Base-by-base conservation (phyloP, 2,329 filamentous ascomycete species). In the Xylogone sp. region DNA sequence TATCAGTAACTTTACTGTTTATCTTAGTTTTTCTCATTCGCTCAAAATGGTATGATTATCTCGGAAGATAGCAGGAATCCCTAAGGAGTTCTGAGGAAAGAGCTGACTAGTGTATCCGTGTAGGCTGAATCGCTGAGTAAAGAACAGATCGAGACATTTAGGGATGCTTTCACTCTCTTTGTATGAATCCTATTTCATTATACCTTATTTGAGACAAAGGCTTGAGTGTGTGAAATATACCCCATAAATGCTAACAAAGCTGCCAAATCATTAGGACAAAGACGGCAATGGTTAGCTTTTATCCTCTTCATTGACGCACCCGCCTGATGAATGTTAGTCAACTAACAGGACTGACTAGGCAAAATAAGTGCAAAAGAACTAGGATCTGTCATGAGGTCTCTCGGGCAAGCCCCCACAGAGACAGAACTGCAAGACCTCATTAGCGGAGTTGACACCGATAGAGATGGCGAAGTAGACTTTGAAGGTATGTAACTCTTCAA, bases 391-490 rank as follows among this genome's bases (percentile, higher is more conserved):
- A 84, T 85, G 81, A 75, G 75, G 65, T 81, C 78, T 52, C 78
- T 85, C 39, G 81, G 81, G 62, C 77, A 83, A 62, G 82, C 83
- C 67, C 79, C 82, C 54, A 80, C 77, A 68, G 78, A 82, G 57
- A 75, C 76, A 51, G 82, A 86, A 69, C 73, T 85, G 49, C 76
- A 82, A 65, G 81, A 86, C 67, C 83, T 86, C 73, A 82, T 85
- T 71, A 83, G 82, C 69, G 82, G 86, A 68, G 81, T 83, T 56
- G 82, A 86, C 59, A 72, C 76, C 58, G 81, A 86, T 71, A 81
- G 82, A 66, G 83, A 81, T 60, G 82, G 82, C 66, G 81, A 80
- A 59, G 83, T 86, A 63, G 81, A 83, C 65, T 84, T 86, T 66
- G 77, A 82, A 51, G 79, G 79, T 81, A 68, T 8, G 56, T 24